These are phyloP conservation scores for Eruca vesicaria DNA, from an alignment of 441 rosid species.

Conservation along the genomic window DNA sequence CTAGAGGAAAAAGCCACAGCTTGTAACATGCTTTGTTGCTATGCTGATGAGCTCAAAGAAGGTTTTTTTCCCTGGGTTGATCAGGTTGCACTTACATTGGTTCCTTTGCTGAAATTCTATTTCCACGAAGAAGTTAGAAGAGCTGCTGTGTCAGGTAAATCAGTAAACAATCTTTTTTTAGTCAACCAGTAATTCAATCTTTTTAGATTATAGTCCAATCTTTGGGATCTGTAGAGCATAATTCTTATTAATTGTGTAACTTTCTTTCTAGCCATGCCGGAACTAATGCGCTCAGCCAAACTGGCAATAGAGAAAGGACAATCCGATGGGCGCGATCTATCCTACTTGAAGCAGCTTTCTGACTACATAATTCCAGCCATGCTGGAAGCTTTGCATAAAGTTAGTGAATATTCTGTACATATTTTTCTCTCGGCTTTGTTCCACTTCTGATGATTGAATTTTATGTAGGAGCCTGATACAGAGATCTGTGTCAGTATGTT, in stretches of 20 bases:
- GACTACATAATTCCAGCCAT: conserved; percentile 95
- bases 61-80: conserved; percentile 99
- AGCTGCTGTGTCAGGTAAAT: conserved; percentile 98
- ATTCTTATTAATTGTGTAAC: background rate
- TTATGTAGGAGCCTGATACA: conserved; percentile 93
- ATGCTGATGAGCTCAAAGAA: conserved; percentile 98
- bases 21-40: conserved; percentile 98
- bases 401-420: conserved; percentile 29
- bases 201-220: background rate
- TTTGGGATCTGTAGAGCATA: background rate
- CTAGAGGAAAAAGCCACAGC: conserved; percentile 99
- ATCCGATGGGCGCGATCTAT: conserved; percentile 81
- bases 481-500: conserved; percentile 96
- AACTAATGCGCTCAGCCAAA: conserved; percentile 91
- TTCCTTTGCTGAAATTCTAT: conserved; percentile 97
- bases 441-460: conserved; percentile 17
- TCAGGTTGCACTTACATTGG: conserved; percentile 96
- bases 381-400: conserved; percentile 98
- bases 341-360: conserved; percentile 89
- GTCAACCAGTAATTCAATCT: background rate
- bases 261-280: conserved; percentile 83
- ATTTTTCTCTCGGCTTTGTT: background rate
- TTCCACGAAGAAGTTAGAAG: conserved; percentile 99
- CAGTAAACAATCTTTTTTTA: background rate
- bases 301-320: conserved; percentile 91